Conservation (phyloP, 257 asterid genomes). For the Haberlea rhodopensis region DNA sequence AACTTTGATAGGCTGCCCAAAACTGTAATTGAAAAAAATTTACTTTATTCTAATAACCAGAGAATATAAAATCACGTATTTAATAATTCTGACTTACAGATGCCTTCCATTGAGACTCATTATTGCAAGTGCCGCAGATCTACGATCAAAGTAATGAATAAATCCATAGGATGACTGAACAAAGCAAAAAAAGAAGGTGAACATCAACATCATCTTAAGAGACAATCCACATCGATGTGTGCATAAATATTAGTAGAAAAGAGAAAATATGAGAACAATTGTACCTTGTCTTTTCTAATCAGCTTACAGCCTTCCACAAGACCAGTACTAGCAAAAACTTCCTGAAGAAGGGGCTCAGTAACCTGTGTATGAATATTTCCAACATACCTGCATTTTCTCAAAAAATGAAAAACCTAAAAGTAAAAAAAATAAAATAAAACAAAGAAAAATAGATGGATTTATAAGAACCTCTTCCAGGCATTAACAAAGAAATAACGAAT, state of each 20-base stretch:
- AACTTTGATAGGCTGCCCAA: conserved; percentile 97
- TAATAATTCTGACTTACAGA: conserved; percentile 46
- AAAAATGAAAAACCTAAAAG: conserved; percentile 31
- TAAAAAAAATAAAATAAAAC: conserved; percentile 19
- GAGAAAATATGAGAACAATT: neutral
- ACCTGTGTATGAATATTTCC: conserved; percentile 84
- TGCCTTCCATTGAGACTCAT: conserved; percentile 57
- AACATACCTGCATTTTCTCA: conserved; percentile 82
- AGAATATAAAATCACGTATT: neutral
- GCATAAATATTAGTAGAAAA: conserved; percentile 12
- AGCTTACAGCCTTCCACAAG: conserved; percentile 88
- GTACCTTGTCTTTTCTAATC: conserved; percentile 82
- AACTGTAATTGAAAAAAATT: conserved; percentile 45
- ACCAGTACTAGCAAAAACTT: conserved; percentile 85
- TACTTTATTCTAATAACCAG: conserved; percentile 7
- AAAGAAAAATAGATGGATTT: conserved; percentile 24
- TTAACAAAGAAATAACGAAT: conserved; percentile 21
- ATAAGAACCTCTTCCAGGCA: conserved; percentile 29
- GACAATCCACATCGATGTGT: conserved; percentile 2
- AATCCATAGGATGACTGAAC: conserved; percentile 63
- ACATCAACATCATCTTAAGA: conserved; percentile 25
- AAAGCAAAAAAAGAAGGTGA: conserved; percentile 16
- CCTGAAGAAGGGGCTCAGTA: conserved; percentile 87
- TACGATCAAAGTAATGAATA: conserved; percentile 58
- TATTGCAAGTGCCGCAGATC: conserved; percentile 62